Evolutionary conservation across 1,284 basidiomycete genomes (phyloP), one percentile per base, ranked within the genome.

Genomic region (Moesziomyces globuligerus): DNA sequence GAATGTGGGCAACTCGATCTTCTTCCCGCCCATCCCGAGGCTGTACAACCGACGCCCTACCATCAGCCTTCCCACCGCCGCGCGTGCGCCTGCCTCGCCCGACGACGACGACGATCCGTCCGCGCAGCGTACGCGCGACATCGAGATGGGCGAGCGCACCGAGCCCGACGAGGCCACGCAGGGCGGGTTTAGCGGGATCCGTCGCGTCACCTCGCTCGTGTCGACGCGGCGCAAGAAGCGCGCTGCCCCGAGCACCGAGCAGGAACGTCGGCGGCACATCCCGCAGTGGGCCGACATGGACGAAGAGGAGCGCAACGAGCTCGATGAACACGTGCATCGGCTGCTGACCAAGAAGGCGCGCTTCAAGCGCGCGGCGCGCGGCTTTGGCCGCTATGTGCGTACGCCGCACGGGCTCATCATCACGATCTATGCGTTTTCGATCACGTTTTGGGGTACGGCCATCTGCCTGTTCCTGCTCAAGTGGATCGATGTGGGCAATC

Each of bases 311-410:
- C 71, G 79, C 26, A 65, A 73, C 34, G 72, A 79, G 45, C 84
- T 93, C 21, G 91, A 93, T 80, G 85, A 87, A 34, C 92, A 94
- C 84, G 90, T 95, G 21, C 88, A 90, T 52, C 87, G 91, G 69
- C 87, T 93, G 3, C 85, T 95, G 15, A 86, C 86, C 23, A 88
- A 88, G 62, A 87, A 87, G 29, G 87, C 88, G 26, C 89, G 87
- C 56, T 67, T 77, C 52, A 72, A 70, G 36, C 74, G 78, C 23
- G 68, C 64, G 15, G 43, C 60, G 2, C 55, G 54, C 17, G 79
- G 79, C 7, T 81, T 81, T 48, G 68, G 68, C 50, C 48, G 66
- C 25, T 81, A 77, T 52, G 72, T 79, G 21, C 56, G 66, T 47
- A 81, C 79, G 21, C 75, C 76, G 15, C 76, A 76, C 43, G 79